Conservation (phyloP, 805 yeast species). For the Lipomyces lipofer region DNA sequence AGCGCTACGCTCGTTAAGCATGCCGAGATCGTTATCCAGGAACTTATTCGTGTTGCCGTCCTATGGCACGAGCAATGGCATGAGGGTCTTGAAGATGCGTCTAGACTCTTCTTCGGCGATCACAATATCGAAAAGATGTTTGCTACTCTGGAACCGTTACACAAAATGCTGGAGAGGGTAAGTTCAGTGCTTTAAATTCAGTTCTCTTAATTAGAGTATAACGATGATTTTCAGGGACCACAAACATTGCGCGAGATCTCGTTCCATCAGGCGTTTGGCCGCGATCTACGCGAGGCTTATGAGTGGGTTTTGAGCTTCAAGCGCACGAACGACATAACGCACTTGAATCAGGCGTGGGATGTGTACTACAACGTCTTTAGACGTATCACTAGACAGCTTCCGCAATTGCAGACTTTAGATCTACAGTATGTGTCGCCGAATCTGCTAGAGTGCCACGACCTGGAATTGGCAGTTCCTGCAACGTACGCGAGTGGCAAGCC, state of each 20-base stretch:
- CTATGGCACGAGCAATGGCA: conserved; percentile 98
- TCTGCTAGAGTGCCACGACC: conserved; percentile 69
- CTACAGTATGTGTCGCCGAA: conserved; percentile 93
- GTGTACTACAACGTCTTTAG: conserved; percentile 91
- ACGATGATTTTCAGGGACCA: conserved; percentile 55
- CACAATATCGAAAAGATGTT: conserved; percentile 94
- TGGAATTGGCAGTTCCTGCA: conserved; percentile 91
- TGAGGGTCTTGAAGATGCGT: conserved; percentile 96
- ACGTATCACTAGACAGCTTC: conserved; percentile 82
- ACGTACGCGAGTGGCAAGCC: conserved; percentile 85
- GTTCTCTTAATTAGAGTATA: no score
- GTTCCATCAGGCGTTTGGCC: conserved; percentile 88
- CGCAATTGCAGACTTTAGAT: conserved; percentile 81
- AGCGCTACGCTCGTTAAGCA: conserved; percentile 84
- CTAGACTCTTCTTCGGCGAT: conserved; percentile 88
- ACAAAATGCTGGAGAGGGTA: conserved; percentile 71
- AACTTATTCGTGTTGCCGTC: conserved; percentile 90
- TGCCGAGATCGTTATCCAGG: conserved; percentile 91
- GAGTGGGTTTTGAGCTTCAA: conserved; percentile 90
- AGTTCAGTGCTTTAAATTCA: no score
- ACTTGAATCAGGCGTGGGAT: conserved; percentile 97
- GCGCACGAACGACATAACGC: conserved; percentile 80
- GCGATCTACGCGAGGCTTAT: conserved; percentile 87
- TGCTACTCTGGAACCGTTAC: conserved; percentile 84
- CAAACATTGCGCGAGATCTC: conserved; percentile 91